Percentiles rank a stretch among this genome's conserved stretches.
phyloP scores from a whole-genome alignment of 2,329 filamentous ascomycete species.

The Botryotinia calthae region DNA sequence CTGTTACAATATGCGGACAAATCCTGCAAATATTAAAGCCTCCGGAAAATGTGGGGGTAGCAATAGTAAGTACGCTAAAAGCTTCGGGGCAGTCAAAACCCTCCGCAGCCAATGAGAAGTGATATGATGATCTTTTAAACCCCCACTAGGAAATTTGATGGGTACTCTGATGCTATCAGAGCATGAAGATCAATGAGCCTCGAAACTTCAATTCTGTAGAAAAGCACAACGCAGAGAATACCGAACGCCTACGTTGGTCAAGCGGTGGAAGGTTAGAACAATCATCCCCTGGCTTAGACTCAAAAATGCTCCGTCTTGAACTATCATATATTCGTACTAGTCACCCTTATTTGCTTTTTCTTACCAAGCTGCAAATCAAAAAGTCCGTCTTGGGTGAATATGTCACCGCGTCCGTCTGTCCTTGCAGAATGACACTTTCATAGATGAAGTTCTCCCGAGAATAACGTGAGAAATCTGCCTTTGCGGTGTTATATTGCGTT shows the following conservation, averaged over 20 bases:
- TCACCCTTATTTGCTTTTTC: background rate
- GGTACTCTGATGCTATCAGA: background rate
- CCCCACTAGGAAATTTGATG: background rate
- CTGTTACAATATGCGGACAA: background rate
- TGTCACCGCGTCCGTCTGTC: background rate
- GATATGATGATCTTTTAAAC: background rate
- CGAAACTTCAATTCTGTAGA: background rate
- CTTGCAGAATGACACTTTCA: background rate
- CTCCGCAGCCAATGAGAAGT: background rate
- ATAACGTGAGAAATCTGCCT: background rate
- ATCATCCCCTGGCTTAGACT: background rate
- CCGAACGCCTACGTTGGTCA: background rate
- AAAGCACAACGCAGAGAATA: background rate
- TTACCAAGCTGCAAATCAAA: background rate
- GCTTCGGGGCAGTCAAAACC: background rate
- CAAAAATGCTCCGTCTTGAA: background rate
- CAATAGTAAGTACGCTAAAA: background rate
- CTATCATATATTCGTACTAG: background rate
- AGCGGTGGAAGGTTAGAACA: background rate
- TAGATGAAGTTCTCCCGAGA: background rate
- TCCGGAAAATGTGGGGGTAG: background rate
- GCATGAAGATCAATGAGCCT: background rate
- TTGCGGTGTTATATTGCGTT: background rate
- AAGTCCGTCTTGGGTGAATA: background rate
- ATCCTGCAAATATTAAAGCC: background rate